Evolutionary conservation across 202 grass and related monocot genomes (phyloP).

Genomic region (Musa balbisiana): DNA sequence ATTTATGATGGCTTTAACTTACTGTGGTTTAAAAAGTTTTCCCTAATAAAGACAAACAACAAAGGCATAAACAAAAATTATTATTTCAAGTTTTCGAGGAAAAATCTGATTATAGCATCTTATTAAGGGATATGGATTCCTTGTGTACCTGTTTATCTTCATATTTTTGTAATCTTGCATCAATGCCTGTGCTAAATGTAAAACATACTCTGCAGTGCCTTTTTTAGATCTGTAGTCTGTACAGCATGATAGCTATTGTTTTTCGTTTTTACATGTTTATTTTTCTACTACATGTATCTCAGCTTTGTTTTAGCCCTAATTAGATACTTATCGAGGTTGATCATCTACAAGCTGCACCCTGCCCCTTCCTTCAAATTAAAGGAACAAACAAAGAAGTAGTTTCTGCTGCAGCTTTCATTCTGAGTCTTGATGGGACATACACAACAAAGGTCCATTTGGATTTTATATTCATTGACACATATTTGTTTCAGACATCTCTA

Average conservation of each 20-base stretch:
- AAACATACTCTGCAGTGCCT: background rate
- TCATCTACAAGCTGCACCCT: constrained; percentile 65
- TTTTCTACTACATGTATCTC: background rate
- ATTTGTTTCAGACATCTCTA: background rate
- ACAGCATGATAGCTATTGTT: no score
- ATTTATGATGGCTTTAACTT: no score
- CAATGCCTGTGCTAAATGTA: background rate
- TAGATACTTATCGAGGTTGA: constrained; percentile 99
- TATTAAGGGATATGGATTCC: background rate
- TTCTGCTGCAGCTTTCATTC: constrained; percentile 61
- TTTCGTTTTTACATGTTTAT: background rate
- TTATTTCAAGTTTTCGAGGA: background rate
- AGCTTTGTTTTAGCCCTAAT: constrained; percentile 28
- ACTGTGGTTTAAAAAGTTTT: no score
- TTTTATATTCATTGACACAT: background rate
- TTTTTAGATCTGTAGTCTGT: no score
- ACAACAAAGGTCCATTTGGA: constrained; percentile 71
- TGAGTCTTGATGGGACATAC: constrained; percentile 79
- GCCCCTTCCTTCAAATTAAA: constrained; percentile 94
- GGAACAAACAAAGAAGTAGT: constrained; percentile 87
- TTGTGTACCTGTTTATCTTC: background rate
- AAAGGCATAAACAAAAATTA: no score
- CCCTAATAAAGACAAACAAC: no score
- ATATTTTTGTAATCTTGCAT: background rate
- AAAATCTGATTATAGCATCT: background rate